Conservation (phyloP, 23 red algal genomes). For the Agarophyton chilense region DNA sequence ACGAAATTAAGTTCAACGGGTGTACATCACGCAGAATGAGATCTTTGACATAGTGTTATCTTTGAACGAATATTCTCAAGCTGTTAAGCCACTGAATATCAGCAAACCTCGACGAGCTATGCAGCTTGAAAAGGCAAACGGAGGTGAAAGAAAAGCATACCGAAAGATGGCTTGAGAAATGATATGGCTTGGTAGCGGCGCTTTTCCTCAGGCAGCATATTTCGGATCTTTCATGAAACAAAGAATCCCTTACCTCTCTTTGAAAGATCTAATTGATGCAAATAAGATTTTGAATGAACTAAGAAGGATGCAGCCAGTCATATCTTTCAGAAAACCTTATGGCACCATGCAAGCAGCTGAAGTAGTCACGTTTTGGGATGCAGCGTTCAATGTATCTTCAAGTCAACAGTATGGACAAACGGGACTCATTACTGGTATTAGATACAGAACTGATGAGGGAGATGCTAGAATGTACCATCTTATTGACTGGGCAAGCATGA, state of each 20-base stretch:
- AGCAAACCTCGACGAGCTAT: neutral
- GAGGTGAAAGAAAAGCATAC: neutral
- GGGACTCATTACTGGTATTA: neutral
- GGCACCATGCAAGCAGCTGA: neutral
- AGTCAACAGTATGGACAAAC: constrained; percentile 13
- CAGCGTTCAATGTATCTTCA: constrained; percentile 23
- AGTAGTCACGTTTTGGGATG: constrained; percentile 13
- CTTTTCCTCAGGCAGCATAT: neutral
- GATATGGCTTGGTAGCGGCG: constrained; percentile 4
- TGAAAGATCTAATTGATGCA: neutral
- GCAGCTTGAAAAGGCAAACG: neutral
- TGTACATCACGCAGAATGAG: neutral
- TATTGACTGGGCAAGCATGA: no score
- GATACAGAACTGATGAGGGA: neutral
- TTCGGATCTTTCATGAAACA: constrained; percentile 16
- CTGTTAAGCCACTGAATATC: neutral
- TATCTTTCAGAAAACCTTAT: neutral
- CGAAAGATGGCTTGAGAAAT: constrained; percentile 13
- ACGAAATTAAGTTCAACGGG: constrained; percentile 27
- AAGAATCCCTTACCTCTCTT: neutral
- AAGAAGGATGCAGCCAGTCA: neutral
- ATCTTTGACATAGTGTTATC: neutral
- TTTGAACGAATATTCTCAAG: neutral
- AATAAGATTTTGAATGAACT: neutral
- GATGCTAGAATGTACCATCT: neutral